Base-by-base conservation (phyloP, 768 basidiomycete genomes). In the Kwoniella newhampshirensis region DNA sequence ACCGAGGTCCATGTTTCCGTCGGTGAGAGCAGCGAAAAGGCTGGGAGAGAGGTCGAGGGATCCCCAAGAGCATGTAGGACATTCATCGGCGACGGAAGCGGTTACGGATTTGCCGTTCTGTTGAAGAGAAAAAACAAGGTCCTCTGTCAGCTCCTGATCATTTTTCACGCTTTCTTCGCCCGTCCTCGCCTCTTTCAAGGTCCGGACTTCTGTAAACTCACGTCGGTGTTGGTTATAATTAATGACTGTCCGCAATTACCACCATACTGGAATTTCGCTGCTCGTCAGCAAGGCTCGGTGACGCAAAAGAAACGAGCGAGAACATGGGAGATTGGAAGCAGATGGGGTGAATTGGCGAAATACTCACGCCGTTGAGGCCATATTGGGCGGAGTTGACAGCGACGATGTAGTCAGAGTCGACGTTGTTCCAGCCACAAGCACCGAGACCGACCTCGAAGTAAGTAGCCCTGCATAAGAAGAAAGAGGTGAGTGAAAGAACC, bases 1-100 rank as follows among this genome's bases (percentile, higher is more conserved):
- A 55, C 65, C 65, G 28, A 51, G 54, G 55, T 60, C 62, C 23
- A 60, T 39, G 59, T 67, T 60, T 28, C 57, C 60, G 57, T 60
- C 60, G 45, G 36, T 56, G 45, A 62, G 52, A 26, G 40, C 55
- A n/a, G 45, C 35, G 67, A 75, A 75, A 36, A 66, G 57, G 30
- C 53, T 27, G 4, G 68, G 65, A 27, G 64, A 67, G 51, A 75
- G 56, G 63, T 75, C 73, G 47, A 75, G 68, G 8, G 60, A 61
- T 13, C 71, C 68, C 28, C 53, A 55, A 48, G 25, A 52, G 54
- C 75, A 76, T 15, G 53, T 46, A 15, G 75, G 75, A 59, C 75
- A 76, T 36, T 64, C 59, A 60, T 76, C 75, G 43, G 62, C 72
- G 42, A 72, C 62, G 23, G 39, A 51, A 25, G 66, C 67, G 13